These are phyloP conservation scores for Phialophora verrucosa DNA, from an alignment of 2,329 filamentous ascomycete genomes.

Conservation along the genomic window DNA sequence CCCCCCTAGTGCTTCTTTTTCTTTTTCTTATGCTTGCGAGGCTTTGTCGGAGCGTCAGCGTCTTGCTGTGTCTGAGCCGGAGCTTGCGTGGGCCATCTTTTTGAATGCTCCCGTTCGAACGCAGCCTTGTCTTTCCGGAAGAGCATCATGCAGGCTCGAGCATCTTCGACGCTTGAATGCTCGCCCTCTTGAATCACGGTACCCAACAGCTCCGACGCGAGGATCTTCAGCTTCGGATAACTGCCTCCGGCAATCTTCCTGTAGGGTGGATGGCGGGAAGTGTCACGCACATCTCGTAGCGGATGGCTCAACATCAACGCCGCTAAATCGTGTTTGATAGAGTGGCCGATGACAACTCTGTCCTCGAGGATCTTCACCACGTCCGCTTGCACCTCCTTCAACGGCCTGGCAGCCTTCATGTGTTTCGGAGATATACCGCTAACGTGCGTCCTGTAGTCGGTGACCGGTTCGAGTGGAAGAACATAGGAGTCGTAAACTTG, in stretches of 20 bases:
- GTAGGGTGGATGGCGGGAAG: conserved; percentile 76
- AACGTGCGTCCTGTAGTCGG: conserved; percentile 86
- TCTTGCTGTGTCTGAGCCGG: conserved; percentile 11
- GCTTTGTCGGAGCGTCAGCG: conserved; percentile 21
- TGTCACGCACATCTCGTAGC: conserved; percentile 79
- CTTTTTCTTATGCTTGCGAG: conserved; percentile 52
- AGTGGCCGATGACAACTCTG: conserved; percentile 81
- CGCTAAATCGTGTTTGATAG: conserved; percentile 76
- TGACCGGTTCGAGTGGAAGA: conserved; percentile 74
- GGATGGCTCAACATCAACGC: conserved; percentile 81
- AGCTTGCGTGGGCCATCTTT: conserved; percentile 49
- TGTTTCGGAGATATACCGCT: conserved; percentile 79
- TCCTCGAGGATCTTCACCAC: conserved; percentile 72
- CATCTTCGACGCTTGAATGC: conserved; percentile 74
- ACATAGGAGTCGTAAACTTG: conserved; percentile 96
- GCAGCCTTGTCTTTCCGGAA: conserved; percentile 81
- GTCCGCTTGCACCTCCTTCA: conserved; percentile 76
- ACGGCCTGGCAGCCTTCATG: conserved; percentile 71
- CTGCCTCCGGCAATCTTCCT: conserved; percentile 61
- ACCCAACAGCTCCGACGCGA: conserved; percentile 63
- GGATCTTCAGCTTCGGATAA: conserved; percentile 60
- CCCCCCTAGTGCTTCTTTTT: conserved; percentile 50
- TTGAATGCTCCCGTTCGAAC: conserved; percentile 81
- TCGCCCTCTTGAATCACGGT: conserved; percentile 65
- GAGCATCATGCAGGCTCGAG: conserved; percentile 85